Base-by-base conservation (phyloP, 2,329 filamentous ascomycete genomes). In the Pseudogymnoascus sp. region DNA sequence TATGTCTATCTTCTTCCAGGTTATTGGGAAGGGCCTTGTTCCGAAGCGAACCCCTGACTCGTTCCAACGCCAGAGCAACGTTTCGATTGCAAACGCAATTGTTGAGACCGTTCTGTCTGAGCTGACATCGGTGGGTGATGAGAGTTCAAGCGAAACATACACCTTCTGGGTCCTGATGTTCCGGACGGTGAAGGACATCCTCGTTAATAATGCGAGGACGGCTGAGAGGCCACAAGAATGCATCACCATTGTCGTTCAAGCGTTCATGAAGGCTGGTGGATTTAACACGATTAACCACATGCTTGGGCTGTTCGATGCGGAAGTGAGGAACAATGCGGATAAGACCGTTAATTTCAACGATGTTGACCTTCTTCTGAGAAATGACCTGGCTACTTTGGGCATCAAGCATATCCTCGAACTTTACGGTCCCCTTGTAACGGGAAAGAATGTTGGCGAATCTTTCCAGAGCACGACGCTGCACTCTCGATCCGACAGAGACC, bases 321-420 rank as follows among this genome's bases (percentile, higher is more conserved):
- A 87, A 64, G 77, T 83, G 61, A 76, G 74, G 67, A 72, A 74
- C 43, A 73, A 76, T 60, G 80, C 84, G 31, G 79, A 80, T 64
- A 72, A 74, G 4, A 75, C 82, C 31, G 76, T 79, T 11, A 75
- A 76, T 28, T 73, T 76, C 11, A 74, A 71, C 16, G 69, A 76
- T 25, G 75, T 76, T 40, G 74, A 77, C 16, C 66, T 73, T 33
- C 73, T 76, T 58, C 70, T 75, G 31, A 72, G 75, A 64, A 72
- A 79, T 67, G 68, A 76, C 59, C 76, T 84, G 55, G 81, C 83
- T 5, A 78, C 78, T 1, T 78, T 83, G 41, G 83, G 83, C 11
- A 84, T 96, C 67, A 92, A 90, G 73, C 91, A 93, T 68, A 91
- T 97, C 33, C 80, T 99, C 28, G 87, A 89, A 31, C 83, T 97